A percentile compares a stretch with the other conserved stretches of the same genome.
These are phyloP conservation scores for Cladobotryum protrusum DNA, from an alignment of 2,329 filamentous ascomycete genomes.

Conservation along the genomic window DNA sequence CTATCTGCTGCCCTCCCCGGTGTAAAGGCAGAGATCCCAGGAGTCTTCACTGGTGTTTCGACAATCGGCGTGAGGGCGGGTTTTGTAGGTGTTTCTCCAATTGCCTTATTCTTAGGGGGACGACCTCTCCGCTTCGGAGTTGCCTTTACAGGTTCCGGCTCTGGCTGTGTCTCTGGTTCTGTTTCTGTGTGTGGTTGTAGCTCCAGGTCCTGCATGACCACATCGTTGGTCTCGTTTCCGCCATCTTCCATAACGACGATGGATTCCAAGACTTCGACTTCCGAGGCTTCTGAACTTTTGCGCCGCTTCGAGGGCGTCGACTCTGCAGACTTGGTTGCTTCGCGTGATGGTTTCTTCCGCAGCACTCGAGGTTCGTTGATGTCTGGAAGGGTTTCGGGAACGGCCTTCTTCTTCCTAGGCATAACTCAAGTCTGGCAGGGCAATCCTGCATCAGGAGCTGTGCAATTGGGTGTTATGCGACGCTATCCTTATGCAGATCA, in stretches of 20 bases:
- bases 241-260: neutral
- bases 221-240: neutral
- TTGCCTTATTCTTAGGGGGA: conserved; percentile 26
- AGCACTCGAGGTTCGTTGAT: conserved; percentile 2
- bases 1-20: conserved; percentile 71
- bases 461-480: too few relatives aligned
- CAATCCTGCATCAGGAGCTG: too few relatives aligned
- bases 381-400: neutral
- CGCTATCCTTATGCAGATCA: too few relatives aligned
- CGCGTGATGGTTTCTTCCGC: conserved; percentile 19
- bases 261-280: neutral
- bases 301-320: conserved; percentile 28
- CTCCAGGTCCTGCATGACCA: conserved; percentile 7
- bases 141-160: conserved; percentile 6
- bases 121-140: conserved; percentile 31
- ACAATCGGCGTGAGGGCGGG: conserved; percentile 22
- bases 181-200: conserved; percentile 2
- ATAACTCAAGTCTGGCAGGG: conserved; percentile 1
- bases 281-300: conserved; percentile 16
- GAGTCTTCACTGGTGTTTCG: conserved; percentile 34
- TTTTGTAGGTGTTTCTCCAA: conserved; percentile 28
- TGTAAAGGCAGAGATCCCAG: conserved; percentile 39
- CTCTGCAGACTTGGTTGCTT: conserved; percentile 18
- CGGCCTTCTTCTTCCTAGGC: conserved; percentile 4
- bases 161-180: neutral